Evolutionary conservation across 2,329 filamentous ascomycete species (phyloP), one percentile per base, ranked within the genome.

Genomic region (Coniochaeta sp.): DNA sequence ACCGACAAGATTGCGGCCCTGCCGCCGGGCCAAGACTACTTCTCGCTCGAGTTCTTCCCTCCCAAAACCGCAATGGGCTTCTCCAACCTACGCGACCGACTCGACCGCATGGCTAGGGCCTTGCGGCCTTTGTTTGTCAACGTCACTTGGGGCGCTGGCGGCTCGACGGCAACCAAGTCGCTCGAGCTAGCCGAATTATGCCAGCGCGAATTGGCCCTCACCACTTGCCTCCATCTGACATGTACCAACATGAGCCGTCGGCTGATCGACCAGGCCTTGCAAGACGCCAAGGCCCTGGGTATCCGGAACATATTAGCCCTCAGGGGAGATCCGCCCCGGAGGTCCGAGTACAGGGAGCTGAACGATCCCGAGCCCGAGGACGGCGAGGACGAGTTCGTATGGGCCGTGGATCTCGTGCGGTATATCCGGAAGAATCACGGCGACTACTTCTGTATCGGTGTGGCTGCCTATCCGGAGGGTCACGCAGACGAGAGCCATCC

Each of bases 21-120:
- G 78, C 90, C 91, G 74, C 84, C 88, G 65, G 86, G 90, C 74
- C 84, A 85, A 65, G 87, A 84, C 72, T 98, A 95, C 80, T 96
- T 96, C 77, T 98, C 95, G 55, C 88, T 98, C 75, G 95, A 99
- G 78, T 99, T 99, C 85, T 99, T 99, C 79, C 95, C 95, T 66
- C 95, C 95, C 64, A 99, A 98, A 80, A 99, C 95, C 55, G 83
- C 89, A 63, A 96, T 96, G 87, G 95, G 95, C 65, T 96, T 95
- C 69, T 89, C 91, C 64, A 99, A 99, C 74, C 86, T 99, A 59
- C 90, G 93, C 72, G 90, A 90, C 65, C 92, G 95, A 71, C 86
- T 99, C 61, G 90, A 96, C 73, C 91, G 95, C 72, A 98, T 99
- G 95, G 88, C 95, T 57, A 87, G 91, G 65, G 93, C 91, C 16